Conservation (phyloP, 2,329 filamentous ascomycete genomes). For the Aspergillus persii region DNA sequence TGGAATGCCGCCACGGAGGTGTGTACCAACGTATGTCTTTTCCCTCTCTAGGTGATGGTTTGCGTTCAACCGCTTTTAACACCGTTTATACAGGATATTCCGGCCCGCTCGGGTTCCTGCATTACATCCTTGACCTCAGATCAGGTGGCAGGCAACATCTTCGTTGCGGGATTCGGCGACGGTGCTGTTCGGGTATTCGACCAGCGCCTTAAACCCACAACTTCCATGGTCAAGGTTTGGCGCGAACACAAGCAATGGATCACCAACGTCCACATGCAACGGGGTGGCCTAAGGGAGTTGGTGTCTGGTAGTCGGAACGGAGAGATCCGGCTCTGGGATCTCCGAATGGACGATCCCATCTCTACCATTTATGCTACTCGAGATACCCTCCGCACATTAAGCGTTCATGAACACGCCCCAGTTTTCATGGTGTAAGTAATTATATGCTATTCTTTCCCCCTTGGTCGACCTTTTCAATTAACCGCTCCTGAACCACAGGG, state of each 20-base stretch:
- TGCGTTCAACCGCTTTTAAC: conserved; percentile 2
- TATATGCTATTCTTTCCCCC: background rate
- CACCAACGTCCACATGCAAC: conserved; percentile 93
- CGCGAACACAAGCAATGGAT: conserved; percentile 96
- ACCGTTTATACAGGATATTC: conserved; percentile 65
- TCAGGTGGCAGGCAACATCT: conserved; percentile 95
- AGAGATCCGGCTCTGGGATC: conserved; percentile 94
- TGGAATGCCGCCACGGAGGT: conserved; percentile 95
- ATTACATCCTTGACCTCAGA: conserved; percentile 95
- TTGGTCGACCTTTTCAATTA: conserved; percentile 8
- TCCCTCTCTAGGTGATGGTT: background rate
- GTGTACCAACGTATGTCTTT: conserved; percentile 64
- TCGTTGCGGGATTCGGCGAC: conserved; percentile 94
- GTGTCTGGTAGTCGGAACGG: conserved; percentile 88
- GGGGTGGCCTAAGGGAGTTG: conserved; percentile 87
- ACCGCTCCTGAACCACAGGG: conserved; percentile 52
- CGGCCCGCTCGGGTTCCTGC: conserved; percentile 88
- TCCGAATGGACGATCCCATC: conserved; percentile 77
- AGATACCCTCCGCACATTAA: conserved; percentile 77
- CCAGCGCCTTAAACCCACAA: conserved; percentile 75
- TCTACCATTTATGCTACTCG: conserved; percentile 71
- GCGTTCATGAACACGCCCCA: conserved; percentile 92
- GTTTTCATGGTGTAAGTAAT: conserved; percentile 84
- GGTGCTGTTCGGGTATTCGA: conserved; percentile 94
- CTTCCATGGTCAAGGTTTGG: conserved; percentile 95